Evolutionary conservation across 2,329 filamentous ascomycete species (phyloP), one percentile per base, ranked within the genome.

Genomic region (Aurifilum marmelostoma): DNA sequence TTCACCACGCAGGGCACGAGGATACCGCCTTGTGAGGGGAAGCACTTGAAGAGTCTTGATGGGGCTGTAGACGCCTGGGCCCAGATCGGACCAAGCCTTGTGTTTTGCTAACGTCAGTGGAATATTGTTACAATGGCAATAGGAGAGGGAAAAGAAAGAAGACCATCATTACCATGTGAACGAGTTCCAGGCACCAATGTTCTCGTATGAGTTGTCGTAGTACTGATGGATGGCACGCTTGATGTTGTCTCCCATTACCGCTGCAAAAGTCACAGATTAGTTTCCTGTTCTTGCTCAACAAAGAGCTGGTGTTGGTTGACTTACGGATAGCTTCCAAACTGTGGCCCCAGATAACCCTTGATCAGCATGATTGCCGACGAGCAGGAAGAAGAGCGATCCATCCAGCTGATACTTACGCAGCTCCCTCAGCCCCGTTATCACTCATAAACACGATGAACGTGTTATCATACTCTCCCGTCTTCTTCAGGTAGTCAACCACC

Each of bases 391-490:
- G 6, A 9, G 71, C 27, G 37, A 6, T 11, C 5, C 5, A 39
- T 6, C 6, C 37, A 39, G 11, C 7, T 16, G 72, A 72, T 67
- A 78, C 78, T 54, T 75, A 72, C 65, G 76, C 72, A 21, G 75
- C 68, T 2, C 78, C 78, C 68, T 80, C 78, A 37, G 78, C 78
- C 6, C 78, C 78, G 52, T 80, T 79, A 69, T 80, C 78, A 47
- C 75, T 77, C 77, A 79, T 79, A 73, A 80, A 80, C 11, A 79
- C 64, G n/a, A 79, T 72, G 62, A 80, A 74, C 1, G 78, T 79
- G 67, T 80, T 77, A 63, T 79, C 78, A 12, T 76, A 73, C 66
- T 80, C 77, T 3, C 73, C 73, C 3, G 71, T 77, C 14, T 74
- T 74, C 56, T 59, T 59, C 11, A 59, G n/a, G n/a, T 59, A 59